Base-by-base conservation (phyloP, 116 monocot species). In the Papilionanthe hybrid region DNA sequence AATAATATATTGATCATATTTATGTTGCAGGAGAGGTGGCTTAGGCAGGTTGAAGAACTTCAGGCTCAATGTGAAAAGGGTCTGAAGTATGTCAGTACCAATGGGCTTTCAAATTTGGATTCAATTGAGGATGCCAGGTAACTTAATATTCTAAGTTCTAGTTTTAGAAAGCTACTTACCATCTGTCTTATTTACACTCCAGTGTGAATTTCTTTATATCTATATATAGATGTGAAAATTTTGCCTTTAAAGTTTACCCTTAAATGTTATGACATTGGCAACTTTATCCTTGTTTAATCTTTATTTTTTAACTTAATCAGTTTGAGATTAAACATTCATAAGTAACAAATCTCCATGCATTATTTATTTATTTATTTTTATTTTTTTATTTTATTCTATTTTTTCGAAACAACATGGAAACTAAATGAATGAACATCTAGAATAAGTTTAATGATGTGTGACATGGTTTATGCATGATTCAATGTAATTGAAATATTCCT, bases 1-100 rank as follows among this genome's bases (percentile, higher is more conserved):
- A 65, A 65, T 65, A 25, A 65, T 65, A 65, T 65, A 32, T 69
- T 69, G 37, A 69, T 69, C 27, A 68, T 37, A 37, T 37, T 69
- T 68, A 69, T 87, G n/a, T 75, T 37, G 28, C 77, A 96, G 96
- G 96, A 96, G 77, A 91, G 42, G 66, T 85, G 87, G 86, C 78
- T 92, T 29, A 85, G 68, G 72, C 89, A 92, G 82, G 89, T 92
- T 37, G 84, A 89, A 81, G 86, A 95, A 77, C 88, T 95, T 93
- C 87, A 86, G 75, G 30, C 78, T 22, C 81, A 85, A 45, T 89
- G 92, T 79, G 91, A 92, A 9, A 89, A 86, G 77, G 91, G 91
- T 3, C 73, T 95, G 13, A 90, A 88, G 72, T 80, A 81, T 89
- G 85, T 81, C 50, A 58, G 77, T 72, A 29, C 72, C 4, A 83